A percentile compares a stretch with the other conserved stretches of the same genome.
These are phyloP conservation scores for Mycena citricolor DNA, from an alignment of 1,284 basidiomycete species.

Conservation along the genomic window DNA sequence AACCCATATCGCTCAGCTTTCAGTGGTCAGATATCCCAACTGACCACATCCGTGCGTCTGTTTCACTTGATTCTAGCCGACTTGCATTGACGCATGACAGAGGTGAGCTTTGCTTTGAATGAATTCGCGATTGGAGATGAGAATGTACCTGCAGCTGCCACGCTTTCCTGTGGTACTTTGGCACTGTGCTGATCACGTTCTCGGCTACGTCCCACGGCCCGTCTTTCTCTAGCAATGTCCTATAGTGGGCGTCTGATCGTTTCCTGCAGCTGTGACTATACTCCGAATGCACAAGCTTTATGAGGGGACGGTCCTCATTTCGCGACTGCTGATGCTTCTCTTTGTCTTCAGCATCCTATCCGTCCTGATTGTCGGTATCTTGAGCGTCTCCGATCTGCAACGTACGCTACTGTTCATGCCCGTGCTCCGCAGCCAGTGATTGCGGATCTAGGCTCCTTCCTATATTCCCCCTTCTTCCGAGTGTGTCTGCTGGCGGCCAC, in stretches of 20 bases:
- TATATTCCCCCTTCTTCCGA: neutral
- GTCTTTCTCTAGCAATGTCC: too few species aligned
- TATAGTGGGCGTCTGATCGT: too few species aligned
- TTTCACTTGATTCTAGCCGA: neutral
- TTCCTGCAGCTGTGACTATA: slow-evolving; percentile 4
- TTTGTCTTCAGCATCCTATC: slow-evolving; percentile 8
- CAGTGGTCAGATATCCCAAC: too few species aligned
- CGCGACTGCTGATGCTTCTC: neutral
- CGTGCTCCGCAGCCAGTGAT: too few species aligned
- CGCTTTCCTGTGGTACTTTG: slow-evolving; percentile 10
- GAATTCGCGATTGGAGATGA: too few species aligned
- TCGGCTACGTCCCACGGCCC: slow-evolving; percentile 7
- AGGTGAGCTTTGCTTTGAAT: too few species aligned
- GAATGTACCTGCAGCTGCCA: neutral
- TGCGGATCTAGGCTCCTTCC: neutral
- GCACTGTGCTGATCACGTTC: slow-evolving; percentile 1
- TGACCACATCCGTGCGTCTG: neutral
- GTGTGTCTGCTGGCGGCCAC: slow-evolving; percentile 2
- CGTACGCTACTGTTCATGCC: too few species aligned
- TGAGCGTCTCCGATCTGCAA: slow-evolving; percentile 2
- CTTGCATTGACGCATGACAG: neutral
- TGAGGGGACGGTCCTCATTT: slow-evolving; percentile 5
- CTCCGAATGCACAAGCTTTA: slow-evolving; percentile 9
- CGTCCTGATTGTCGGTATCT: neutral
- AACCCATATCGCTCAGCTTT: neutral